Evolutionary conservation across 306 rosid species (phyloP).

Genomic region (Oxytropis ochrocephala): DNA sequence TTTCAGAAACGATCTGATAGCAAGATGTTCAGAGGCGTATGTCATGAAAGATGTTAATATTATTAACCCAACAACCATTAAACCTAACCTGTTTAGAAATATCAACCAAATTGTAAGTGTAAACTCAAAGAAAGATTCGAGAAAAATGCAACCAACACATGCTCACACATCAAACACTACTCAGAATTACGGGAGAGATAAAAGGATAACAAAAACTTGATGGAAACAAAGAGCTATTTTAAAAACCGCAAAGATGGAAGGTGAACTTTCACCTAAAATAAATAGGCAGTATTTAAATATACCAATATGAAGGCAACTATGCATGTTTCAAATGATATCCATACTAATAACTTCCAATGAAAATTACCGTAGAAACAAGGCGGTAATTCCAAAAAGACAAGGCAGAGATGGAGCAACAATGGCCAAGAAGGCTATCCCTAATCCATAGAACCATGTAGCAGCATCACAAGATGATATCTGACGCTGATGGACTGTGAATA

Average conservation of each 20-base stretch:
- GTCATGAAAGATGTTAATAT: conserved; percentile 78
- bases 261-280: neutral
- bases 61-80: conserved; percentile 67
- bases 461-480: conserved; percentile 36
- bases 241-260: neutral
- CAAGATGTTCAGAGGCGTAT: conserved; percentile 75
- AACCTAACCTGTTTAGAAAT: conserved; percentile 56
- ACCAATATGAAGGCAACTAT: neutral
- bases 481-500: conserved; percentile 63
- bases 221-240: neutral
- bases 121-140: neutral
- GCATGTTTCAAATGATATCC: neutral
- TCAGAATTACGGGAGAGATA: neutral
- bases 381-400: conserved; percentile 51
- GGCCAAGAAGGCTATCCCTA: conserved; percentile 35
- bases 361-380: conserved; percentile 69
- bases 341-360: conserved; percentile 8
- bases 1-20: conserved; percentile 64
- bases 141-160: neutral
- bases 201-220: conserved; percentile 8
- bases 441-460: conserved; percentile 31
- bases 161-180: neutral
- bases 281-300: conserved; percentile 1
- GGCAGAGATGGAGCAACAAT: conserved; percentile 30
- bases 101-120: neutral